Evolutionary conservation across 768 basidiomycete species (phyloP), one percentile per base, ranked within the genome.

Genomic region (Leccinum imitatum): DNA sequence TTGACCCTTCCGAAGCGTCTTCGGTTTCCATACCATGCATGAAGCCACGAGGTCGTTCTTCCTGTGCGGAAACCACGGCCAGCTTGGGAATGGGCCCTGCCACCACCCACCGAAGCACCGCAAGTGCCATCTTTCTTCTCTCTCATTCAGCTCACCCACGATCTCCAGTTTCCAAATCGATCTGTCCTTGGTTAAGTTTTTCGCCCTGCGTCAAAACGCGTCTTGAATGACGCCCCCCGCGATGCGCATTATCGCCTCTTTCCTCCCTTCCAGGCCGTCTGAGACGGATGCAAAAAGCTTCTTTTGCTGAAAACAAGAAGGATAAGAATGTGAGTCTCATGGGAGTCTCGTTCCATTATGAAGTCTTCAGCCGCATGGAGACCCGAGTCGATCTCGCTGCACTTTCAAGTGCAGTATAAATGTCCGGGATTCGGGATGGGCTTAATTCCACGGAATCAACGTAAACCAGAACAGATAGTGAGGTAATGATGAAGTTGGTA

Each of bases 401-500:
- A 8, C 27, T 59, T 9, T 11, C 23, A 72, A 15, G 48, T 19
- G 11, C 44, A 44, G 10, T 44, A 46, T 27, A 35, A n/a, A 52
- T 39, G 56, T 50, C 21, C 41, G 15, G 44, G 27, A 54, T 19
- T 10, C 19, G 19, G 39, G 69, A 46, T 50, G 23, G 48, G 23
- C 66, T 19, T 44, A 66, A 62, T 23, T 68, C 71, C 64, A 69
- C 63, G 69, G 68, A 72, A 71, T 60, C 70, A 46, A 71, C 57
- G 72, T 64, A 59, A 59, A 76, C 58, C 15, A 46, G 44, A 62
- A 64, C n/a, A 64, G 52, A 17, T 59, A 11, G 68, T 74, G 64
- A 71, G 67, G 65, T 73, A 74, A 62, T 63, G 57, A 57, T 73
- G 70, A 63, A 74, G 75, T 64, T 68, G 58, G 65, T 41, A 15